Evolutionary conservation across 2,329 filamentous ascomycete species (phyloP).

Genomic region (Fusarium pseudonygamai): DNA sequence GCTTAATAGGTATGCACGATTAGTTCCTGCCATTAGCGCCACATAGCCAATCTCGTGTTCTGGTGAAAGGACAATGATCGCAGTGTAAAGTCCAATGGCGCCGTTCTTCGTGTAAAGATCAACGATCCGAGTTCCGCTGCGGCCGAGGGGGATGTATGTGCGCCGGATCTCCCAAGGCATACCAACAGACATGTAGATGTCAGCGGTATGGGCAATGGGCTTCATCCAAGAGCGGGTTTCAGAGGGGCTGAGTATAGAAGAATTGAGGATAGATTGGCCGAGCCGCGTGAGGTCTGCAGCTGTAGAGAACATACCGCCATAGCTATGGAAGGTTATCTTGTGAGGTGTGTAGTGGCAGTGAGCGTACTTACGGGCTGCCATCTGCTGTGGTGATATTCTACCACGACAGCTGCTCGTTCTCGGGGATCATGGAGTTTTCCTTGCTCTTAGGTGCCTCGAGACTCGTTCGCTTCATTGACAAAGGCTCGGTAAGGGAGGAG

Average conservation of each 20-base stretch:
- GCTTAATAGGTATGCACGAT: background rate
- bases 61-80: background rate
- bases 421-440: background rate
- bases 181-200: background rate
- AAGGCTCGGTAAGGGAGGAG: background rate
- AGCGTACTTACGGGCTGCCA: background rate
- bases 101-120: conserved; percentile 21
- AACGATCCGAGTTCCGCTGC: background rate
- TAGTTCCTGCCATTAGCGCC: background rate
- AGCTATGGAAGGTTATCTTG: background rate
- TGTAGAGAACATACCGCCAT: conserved; percentile 13
- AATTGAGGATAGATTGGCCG: conserved; percentile 7
- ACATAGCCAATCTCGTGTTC: conserved; percentile 2
- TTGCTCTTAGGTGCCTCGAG: background rate
- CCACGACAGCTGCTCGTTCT: background rate
- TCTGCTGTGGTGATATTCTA: background rate
- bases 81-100: background rate
- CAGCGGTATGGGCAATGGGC: background rate
- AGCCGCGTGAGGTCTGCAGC: background rate
- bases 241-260: background rate
- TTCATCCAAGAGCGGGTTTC: conserved; percentile 10
- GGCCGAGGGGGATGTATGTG: background rate
- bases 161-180: conserved; percentile 24
- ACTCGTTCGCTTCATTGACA: background rate
- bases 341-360: accelerated